Evolutionary conservation across 495 filamentous ascomycete genomes (phyloP).

Genomic region (Pseudevernia furfuracea): DNA sequence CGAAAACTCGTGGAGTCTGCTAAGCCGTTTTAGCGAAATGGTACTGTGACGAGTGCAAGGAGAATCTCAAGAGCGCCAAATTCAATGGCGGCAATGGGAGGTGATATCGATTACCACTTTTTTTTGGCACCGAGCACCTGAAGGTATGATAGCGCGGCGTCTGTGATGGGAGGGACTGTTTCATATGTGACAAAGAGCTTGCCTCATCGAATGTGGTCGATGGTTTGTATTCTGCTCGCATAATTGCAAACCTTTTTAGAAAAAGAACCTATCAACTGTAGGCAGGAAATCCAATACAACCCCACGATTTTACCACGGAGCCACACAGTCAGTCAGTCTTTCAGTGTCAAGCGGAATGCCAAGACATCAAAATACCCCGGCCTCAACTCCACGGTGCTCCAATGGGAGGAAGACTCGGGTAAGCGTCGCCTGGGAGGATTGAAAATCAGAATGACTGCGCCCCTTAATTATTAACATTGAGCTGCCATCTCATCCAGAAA

Average conservation of each 20-base stretch:
- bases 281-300: no score
- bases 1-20: slow-evolving; percentile 17
- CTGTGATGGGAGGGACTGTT: not conserved
- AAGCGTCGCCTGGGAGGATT: no score
- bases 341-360: no score
- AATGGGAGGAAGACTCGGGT: no score
- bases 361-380: no score
- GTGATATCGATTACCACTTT: not conserved
- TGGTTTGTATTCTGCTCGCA: not conserved
- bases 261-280: not conserved
- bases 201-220: not conserved
- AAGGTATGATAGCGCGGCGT: not conserved
- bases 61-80: slow-evolving; percentile 45
- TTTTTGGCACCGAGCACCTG: not conserved
- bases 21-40: slow-evolving; percentile 61
- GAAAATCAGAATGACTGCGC: no score
- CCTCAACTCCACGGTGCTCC: no score
- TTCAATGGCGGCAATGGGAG: slow-evolving; percentile 13
- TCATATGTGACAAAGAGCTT: not conserved
- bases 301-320: no score
- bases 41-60: slow-evolving; percentile 84
- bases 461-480: no score
- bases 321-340: no score
- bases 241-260: not conserved
- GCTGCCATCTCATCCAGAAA: no score